Conservation (phyloP, 805 yeast species). For the Saccharomycopsis vini region DNA sequence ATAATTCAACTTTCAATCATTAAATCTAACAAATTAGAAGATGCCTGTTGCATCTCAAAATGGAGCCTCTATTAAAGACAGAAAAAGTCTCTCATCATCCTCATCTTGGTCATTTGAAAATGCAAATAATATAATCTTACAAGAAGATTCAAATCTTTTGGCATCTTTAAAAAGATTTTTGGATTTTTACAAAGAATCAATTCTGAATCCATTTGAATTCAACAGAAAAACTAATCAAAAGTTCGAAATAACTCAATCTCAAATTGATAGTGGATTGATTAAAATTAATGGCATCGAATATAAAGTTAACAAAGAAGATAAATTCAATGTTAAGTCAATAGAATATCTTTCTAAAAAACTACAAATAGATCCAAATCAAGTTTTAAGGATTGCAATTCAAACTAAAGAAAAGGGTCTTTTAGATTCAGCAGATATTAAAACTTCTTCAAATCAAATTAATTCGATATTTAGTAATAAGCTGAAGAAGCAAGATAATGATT, state of each 20-base stretch:
- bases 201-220: constrained; percentile 10
- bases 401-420: constrained; percentile 22
- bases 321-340: constrained; percentile 1
- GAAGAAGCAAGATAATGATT: not conserved
- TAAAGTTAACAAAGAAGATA: not conserved
- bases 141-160: constrained; percentile 7
- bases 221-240: not conserved
- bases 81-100: constrained; percentile 2
- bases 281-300: constrained; percentile 1
- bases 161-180: constrained; percentile 7
- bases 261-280: constrained; percentile 1
- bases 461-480: constrained; percentile 20
- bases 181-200: not conserved
- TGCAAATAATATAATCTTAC: constrained; percentile 10
- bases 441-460: constrained; percentile 21
- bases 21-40: not conserved
- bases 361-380: constrained; percentile 35
- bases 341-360: constrained; percentile 26
- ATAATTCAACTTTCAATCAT: too few relatives aligned
- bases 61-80: not conserved
- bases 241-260: not conserved
- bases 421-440: constrained; percentile 2
- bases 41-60: not conserved
- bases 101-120: constrained; percentile 17
- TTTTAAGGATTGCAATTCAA: constrained; percentile 39